phyloP scores from a whole-genome alignment of 352 stramenopile species.

The Lagenidium sp. region DNA sequence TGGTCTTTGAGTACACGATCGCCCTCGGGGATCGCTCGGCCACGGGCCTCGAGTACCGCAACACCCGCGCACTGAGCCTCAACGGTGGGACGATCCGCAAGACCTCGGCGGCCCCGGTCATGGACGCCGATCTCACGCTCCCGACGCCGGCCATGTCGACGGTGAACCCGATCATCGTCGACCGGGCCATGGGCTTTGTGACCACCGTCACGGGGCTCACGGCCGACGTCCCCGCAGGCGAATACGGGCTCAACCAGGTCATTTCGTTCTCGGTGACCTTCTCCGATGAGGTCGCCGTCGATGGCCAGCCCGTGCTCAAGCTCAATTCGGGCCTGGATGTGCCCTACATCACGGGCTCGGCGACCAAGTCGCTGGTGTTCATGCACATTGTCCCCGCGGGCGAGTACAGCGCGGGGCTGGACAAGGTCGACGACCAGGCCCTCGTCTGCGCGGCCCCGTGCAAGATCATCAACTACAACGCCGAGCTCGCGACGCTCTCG shows the following conservation, averaged over 20 bases:
- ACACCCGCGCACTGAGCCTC: conserved; percentile 29
- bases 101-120: conserved; percentile 27
- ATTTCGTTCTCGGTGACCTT: conserved; percentile 62
- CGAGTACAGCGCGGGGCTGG: conserved; percentile 28
- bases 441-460: conserved; percentile 41
- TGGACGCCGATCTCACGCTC: conserved; percentile 51
- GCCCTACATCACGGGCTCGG: conserved; percentile 45
- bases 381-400: conserved; percentile 52
- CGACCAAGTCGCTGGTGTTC: conserved; percentile 45
- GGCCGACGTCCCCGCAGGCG: conserved; percentile 32
- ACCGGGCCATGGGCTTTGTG: conserved; percentile 25
- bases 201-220: conserved; percentile 36
- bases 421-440: conserved; percentile 48
- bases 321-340: conserved; percentile 52
- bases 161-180: conserved; percentile 36
- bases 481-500: conserved; percentile 19
- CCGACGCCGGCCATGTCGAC: conserved; percentile 25
- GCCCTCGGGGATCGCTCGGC: conserved; percentile 42
- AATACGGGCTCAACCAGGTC: conserved; percentile 67
- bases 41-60: conserved; percentile 43
- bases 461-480: conserved; percentile 69
- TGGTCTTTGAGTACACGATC: conserved; percentile 63
- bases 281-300: conserved; percentile 64
- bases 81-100: conserved; percentile 59
- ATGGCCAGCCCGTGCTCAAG: conserved; percentile 34